These are phyloP conservation scores for Helichrysum umbraculigerum DNA, from an alignment of 129 eudicot species.

Conservation along the genomic window DNA sequence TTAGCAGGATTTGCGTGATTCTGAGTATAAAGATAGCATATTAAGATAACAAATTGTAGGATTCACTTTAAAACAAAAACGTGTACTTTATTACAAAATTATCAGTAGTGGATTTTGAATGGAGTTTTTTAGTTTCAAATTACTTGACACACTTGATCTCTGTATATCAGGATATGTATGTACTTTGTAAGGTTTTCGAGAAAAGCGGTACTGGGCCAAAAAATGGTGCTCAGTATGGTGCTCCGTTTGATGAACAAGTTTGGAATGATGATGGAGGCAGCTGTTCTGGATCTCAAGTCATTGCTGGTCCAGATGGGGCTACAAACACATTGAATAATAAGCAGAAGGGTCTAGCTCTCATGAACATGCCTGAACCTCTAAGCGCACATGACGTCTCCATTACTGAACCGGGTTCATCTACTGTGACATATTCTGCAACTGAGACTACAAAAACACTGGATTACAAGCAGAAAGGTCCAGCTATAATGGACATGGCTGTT, in stretches of 20 bases:
- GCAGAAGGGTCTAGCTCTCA: slow-evolving; percentile 16
- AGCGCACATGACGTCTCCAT: not conserved
- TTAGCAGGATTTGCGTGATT: not conserved
- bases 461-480: not conserved
- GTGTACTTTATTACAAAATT: not conserved
- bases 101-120: not conserved
- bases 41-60: not conserved
- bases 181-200: slow-evolving; percentile 60
- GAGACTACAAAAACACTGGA: not conserved
- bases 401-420: not conserved
- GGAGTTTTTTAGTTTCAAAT: not conserved
- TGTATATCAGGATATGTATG: slow-evolving; percentile 58
- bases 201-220: slow-evolving; percentile 76
- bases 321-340: slow-evolving; percentile 6
- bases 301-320: slow-evolving; percentile 27
- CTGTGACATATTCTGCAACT: not conserved
- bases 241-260: slow-evolving; percentile 70
- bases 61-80: too few species aligned
- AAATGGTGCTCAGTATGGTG: slow-evolving; percentile 81
- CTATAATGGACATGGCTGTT: not conserved
- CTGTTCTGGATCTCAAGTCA: slow-evolving; percentile 27
- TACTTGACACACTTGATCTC: not conserved
- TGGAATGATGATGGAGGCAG: slow-evolving; percentile 51
- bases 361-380: not conserved
- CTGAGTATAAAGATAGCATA: too few species aligned